Base-by-base conservation (phyloP, 106 monocot species). In the Dioscorea alata region DNA sequence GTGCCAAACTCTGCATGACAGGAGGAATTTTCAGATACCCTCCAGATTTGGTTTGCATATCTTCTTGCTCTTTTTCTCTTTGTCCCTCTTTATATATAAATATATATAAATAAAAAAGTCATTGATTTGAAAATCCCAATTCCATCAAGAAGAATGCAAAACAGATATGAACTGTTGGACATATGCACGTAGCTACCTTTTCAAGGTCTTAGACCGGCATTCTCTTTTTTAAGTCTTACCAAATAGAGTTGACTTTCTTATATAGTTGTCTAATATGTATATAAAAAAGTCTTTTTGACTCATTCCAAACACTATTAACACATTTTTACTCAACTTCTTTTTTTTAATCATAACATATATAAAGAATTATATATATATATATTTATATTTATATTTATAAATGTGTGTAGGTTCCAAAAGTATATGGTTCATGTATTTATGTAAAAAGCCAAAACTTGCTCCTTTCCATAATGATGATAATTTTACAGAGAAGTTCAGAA, bases 111-210 rank as follows among this genome's bases (percentile, higher is more conserved):
- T 54, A 19, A 59, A 59, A 59, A 4, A 59, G 59, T 59, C 21
- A 59, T 59, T 59, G 59, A 59, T 59, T 59, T 59, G 59, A 59
- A 59, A 59, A 22, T 19, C 20, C 59, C 59, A 59, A 23, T 59
- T 59, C 59, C 59, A 15, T 59, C 59, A 21, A 6, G 59, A 19
- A 58, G 17, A 58, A 58, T 8, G 58, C 58, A 12, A 54, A 16
- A 18, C 54, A 18, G 9, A 42, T 42, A 42, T 42, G 42, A 42
- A 42, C 42, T 42, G 42, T 42, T 42, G 42, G 42, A 42, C 42
- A 42, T 42, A 42, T 8, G 42, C 10, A 6, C 10, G 42, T 42
- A 18, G n/a, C 23, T 23, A 20, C 6, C 21, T 22, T 20, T 23
- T 12, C 21, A 23, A 23, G 28, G n/a, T 6, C 22, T 22, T 59